Evolutionary conservation across 352 stramenopile genomes (phyloP), one percentile per base, ranked within the genome.

Genomic region (Phytophthora ramorum): DNA sequence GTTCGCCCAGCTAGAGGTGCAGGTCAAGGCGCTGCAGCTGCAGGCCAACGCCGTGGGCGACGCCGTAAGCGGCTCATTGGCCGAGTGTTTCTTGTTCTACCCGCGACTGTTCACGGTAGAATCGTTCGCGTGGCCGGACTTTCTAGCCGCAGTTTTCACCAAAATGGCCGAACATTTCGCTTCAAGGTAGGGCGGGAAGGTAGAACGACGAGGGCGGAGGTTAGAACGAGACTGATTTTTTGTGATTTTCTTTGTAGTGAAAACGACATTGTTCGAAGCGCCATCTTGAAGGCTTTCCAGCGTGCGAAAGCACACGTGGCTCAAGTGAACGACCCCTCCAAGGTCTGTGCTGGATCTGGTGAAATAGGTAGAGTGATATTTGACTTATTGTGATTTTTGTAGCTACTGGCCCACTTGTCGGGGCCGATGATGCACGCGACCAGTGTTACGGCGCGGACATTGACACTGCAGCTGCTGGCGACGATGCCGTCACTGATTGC

Each of bases 121-220:
- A 55, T 78, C 81, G 13, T 85, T 86, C 67, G 52, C 67, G n/a
- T 90, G 76, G 76, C 81, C 81, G 34, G 81, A 90, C 65, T 90
- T 90, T 57, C 69, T 90, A 0, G 66, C 78, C 13, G 75, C 72
- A 3, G 76, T 87, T 8, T 83, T 76, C 41, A 79, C 76, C 2
- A 87, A 88, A 47, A 30, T 90, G 14, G 74, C 72, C 7, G 81
- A 90, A 41, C 76, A 88, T 46, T 90, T 82, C 59, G 57, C 72
- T 12, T 26, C 66, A 30, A 83, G 66, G 80, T 87, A 73, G 32
- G 41, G 30, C 34, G 40, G 20, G 16, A 14, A 16, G 37, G 41
- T 64, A 64, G 32, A 61, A 59, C n/a, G 28, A 32, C 22, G 22
- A 24, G 22, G 22, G 22, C 22, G 22, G 22, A 24, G 22, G 41